Evolutionary conservation across 805 yeast species (phyloP).

Genomic region (Metschnikowia baotianmanensis): DNA sequence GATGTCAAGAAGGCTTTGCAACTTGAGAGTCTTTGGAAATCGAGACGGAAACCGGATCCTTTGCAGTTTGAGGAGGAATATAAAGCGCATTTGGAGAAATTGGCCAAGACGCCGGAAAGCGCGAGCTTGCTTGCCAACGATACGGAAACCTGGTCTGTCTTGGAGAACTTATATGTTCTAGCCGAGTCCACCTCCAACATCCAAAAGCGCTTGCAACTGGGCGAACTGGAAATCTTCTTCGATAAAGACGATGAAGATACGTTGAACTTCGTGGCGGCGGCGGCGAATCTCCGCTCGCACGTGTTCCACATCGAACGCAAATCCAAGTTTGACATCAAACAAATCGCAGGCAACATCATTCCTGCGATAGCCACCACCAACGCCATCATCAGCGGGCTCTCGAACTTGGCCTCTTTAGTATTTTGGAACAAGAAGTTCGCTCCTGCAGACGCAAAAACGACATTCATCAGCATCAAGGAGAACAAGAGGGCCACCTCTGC

Average conservation of each 20-base stretch:
- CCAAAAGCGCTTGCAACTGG: constrained; percentile 44
- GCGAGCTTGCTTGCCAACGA: constrained; percentile 25
- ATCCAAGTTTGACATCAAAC: constrained; percentile 84
- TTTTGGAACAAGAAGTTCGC: constrained; percentile 39
- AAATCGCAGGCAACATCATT: constrained; percentile 95
- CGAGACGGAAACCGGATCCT: constrained; percentile 67
- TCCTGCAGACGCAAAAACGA: constrained; percentile 26
- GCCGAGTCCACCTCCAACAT: constrained; percentile 46
- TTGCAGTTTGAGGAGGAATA: constrained; percentile 34
- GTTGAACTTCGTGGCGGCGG: constrained; percentile 78
- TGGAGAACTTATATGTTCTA: constrained; percentile 64
- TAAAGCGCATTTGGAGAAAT: constrained; percentile 12
- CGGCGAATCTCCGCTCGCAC: constrained; percentile 73
- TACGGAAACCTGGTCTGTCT: constrained; percentile 56
- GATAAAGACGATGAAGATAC: constrained; percentile 97
- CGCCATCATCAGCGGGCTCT: constrained; percentile 90
- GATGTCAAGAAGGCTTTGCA: constrained; percentile 74
- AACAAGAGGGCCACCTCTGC: constrained; percentile 68
- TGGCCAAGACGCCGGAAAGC: constrained; percentile 21
- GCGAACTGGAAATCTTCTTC: constrained; percentile 52
- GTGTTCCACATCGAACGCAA: constrained; percentile 69
- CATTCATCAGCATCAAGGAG: constrained; percentile 44
- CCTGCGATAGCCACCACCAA: constrained; percentile 99
- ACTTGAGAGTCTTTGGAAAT: constrained; percentile 77
- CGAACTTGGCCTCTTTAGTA: constrained; percentile 68